These are phyloP conservation scores for Aspergillus ochraceus DNA, from an alignment of 2,329 filamentous ascomycete species.

Conservation along the genomic window DNA sequence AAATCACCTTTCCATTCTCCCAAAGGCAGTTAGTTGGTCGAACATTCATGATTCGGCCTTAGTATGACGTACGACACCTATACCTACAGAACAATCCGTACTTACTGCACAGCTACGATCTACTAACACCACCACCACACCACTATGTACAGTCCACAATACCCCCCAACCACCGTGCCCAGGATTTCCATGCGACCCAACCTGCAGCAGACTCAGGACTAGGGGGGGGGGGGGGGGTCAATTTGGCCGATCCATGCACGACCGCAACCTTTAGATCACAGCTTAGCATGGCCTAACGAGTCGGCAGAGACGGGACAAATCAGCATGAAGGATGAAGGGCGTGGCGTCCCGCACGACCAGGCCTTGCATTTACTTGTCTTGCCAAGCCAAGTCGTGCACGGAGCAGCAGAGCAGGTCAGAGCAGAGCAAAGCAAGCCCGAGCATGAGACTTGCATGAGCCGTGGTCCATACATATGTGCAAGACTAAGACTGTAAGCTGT, in stretches of 20 bases:
- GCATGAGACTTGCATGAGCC: neutral
- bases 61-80: too few relatives aligned
- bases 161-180: neutral
- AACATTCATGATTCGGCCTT: neutral
- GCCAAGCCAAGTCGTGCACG: neutral
- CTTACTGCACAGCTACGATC: too few relatives aligned
- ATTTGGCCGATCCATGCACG: conserved; percentile 21
- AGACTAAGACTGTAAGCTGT: too few relatives aligned
- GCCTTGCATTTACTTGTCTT: neutral
- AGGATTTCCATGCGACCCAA: neutral
- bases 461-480: too few relatives aligned
- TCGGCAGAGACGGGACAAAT: conserved; percentile 12
- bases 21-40: neutral
- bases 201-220: conserved; percentile 10
- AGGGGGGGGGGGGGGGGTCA: conserved; percentile 3
- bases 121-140: too few relatives aligned
- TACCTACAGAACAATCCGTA: too few relatives aligned
- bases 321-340: neutral
- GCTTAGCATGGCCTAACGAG: conserved; percentile 13
- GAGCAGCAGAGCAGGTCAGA: neutral
- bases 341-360: neutral
- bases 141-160: neutral
- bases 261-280: conserved; percentile 24
- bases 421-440: neutral
- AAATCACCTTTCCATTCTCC: neutral